A percentile compares a stretch with the other conserved stretches of the same genome.
Conservation (phyloP, 495 filamentous ascomycete species). For the Hyaloscypha finlandica region DNA sequence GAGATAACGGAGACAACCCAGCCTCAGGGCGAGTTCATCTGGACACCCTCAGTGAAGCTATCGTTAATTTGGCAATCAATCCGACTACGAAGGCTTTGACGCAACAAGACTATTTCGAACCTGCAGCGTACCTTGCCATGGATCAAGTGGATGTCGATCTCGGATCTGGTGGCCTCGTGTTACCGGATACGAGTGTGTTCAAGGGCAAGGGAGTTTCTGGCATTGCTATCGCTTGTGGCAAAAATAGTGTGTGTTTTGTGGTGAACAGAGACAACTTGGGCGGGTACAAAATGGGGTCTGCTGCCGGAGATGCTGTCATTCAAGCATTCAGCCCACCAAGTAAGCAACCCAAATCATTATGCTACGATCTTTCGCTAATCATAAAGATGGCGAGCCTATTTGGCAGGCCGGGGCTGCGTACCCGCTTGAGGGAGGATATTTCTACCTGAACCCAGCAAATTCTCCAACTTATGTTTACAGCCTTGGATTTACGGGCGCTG, state of each 20-base stretch:
- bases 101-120: conserved; percentile 37
- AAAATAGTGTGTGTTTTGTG: conserved; percentile 41
- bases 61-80: conserved; percentile 27
- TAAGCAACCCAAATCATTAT: conserved; percentile 28
- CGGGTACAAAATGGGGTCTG: conserved; percentile 42
- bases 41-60: conserved; percentile 28
- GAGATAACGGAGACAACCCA: conserved; percentile 38
- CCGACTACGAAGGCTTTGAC: conserved; percentile 22
- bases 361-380: neutral
- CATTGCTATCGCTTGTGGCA: conserved; percentile 38
- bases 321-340: conserved; percentile 35
- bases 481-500: conserved; percentile 37
- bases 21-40: conserved; percentile 38
- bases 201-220: conserved; percentile 32
- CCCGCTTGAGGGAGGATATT: conserved; percentile 48
- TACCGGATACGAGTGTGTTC: conserved; percentile 39
- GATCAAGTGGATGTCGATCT: conserved; percentile 37
- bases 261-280: conserved; percentile 44
- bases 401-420: conserved; percentile 36
- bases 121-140: conserved; percentile 34
- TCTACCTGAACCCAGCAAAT: conserved; percentile 46
- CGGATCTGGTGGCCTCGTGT: conserved; percentile 38
- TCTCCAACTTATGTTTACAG: conserved; percentile 40
- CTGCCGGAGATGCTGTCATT: conserved; percentile 39
- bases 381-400: conserved; percentile 7